These are phyloP conservation scores for Claviceps sp. DNA, from an alignment of 2,329 filamentous ascomycete species.

Conservation along the genomic window DNA sequence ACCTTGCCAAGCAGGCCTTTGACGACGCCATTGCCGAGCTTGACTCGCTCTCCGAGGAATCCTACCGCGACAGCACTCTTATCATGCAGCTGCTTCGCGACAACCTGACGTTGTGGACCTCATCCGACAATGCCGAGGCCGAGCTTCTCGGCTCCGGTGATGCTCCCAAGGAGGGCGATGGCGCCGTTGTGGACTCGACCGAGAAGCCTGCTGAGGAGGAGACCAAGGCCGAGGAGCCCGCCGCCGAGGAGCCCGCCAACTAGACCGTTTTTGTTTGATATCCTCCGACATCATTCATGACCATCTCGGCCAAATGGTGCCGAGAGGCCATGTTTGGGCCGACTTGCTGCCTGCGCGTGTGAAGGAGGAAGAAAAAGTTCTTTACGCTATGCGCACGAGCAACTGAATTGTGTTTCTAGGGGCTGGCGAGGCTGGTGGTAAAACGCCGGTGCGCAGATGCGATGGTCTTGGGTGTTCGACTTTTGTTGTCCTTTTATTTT, in stretches of 20 bases:
- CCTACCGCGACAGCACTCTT: conserved; percentile 95
- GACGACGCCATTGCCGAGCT: conserved; percentile 98
- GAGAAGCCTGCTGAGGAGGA: conserved; percentile 30
- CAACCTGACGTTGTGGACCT: conserved; percentile 97
- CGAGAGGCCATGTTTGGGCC: conserved; percentile 20
- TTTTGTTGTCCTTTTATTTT: conserved; percentile 15
- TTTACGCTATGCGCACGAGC: conserved; percentile 8
- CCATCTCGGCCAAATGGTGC: conserved; percentile 24
- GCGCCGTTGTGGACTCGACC: conserved; percentile 17
- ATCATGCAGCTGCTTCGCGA: conserved; percentile 99
- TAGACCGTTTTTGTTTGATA: conserved; percentile 26
- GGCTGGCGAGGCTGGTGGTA: conserved; percentile 19
- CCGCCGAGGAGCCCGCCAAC: conserved; percentile 33
- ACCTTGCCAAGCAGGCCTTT: conserved; percentile 97
- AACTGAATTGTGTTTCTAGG: conserved; percentile 16
- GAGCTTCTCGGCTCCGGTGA: conserved; percentile 49
- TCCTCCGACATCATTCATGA: conserved; percentile 22
- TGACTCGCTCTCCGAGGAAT: conserved; percentile 93
- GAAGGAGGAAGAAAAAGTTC: background rate
- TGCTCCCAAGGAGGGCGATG: conserved; percentile 41
- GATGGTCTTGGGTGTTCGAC: conserved; percentile 16
- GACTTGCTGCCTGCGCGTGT: conserved; percentile 9
- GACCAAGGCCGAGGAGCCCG: conserved; percentile 30
- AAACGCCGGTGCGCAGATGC: conserved; percentile 19
- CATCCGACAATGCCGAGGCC: conserved; percentile 72